phyloP scores from a whole-genome alignment of 345 rosid genomes.

The Crucihimalaya himalaica region DNA sequence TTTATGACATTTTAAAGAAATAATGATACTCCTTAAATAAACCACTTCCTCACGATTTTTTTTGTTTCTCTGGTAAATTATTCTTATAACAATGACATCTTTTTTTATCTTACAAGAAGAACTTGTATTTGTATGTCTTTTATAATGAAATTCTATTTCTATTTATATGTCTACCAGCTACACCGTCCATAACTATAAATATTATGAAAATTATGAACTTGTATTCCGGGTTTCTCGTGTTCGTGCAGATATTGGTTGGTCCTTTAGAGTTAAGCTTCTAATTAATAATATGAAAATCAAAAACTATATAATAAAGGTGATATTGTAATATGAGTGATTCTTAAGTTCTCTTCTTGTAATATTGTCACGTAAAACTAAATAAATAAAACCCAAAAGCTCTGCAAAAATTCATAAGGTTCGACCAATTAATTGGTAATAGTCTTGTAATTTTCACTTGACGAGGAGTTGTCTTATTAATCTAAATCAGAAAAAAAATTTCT shows the following conservation, averaged over 20 bases:
- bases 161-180: conserved; percentile 19
- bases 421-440: too few relatives aligned
- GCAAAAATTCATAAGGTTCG: not conserved
- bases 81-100: too few relatives aligned
- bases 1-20: too few relatives aligned
- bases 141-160: too few relatives aligned
- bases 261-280: conserved; percentile 34
- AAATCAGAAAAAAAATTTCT: too few relatives aligned
- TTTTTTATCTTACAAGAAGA: not conserved
- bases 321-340: not conserved
- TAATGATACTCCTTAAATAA: too few relatives aligned
- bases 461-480: too few relatives aligned
- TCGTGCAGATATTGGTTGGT: conserved; percentile 21
- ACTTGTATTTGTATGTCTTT: not conserved
- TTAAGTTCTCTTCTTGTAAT: conserved; percentile 16
- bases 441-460: too few relatives aligned
- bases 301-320: not conserved
- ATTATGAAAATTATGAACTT: too few relatives aligned
- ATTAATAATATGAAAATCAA: conserved; percentile 10
- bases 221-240: conserved; percentile 32
- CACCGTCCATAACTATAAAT: conserved; percentile 33
- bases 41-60: too few relatives aligned
- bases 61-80: too few relatives aligned
- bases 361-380: not conserved
- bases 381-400: not conserved